A percentile compares a stretch with the other conserved stretches of the same genome.
Conservation (phyloP, 306 rosid species). For the Glycine latifolia region DNA sequence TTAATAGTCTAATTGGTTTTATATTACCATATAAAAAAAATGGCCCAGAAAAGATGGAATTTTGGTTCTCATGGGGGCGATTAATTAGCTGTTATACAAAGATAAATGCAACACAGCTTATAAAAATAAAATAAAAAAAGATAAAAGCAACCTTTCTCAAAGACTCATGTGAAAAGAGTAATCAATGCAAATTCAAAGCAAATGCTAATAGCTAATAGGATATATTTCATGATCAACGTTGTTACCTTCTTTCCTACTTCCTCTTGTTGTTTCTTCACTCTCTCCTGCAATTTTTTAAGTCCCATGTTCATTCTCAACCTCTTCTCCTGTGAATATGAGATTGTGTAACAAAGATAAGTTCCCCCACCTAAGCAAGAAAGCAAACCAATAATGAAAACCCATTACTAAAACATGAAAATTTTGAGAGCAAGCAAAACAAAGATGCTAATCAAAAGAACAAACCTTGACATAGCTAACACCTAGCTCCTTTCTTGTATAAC, state of each 20-base stretch:
- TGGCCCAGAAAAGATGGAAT: not conserved
- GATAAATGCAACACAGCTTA: not conserved
- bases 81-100: not conserved
- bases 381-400: constrained; percentile 6
- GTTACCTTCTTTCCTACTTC: constrained; percentile 86
- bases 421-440: constrained; percentile 12
- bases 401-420: constrained; percentile 28
- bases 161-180: constrained; percentile 9
- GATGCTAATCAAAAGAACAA: constrained; percentile 48
- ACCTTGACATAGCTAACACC: constrained; percentile 99
- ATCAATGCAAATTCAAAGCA: constrained; percentile 14
- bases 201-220: constrained; percentile 20
- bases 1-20: not conserved
- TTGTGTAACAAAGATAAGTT: constrained; percentile 36
- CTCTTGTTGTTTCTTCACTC: constrained; percentile 92
- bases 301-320: constrained; percentile 91
- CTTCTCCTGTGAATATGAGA: constrained; percentile 71
- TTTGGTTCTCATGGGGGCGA: not conserved
- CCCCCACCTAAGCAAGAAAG: constrained; percentile 16
- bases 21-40: not conserved
- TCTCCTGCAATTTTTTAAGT: constrained; percentile 83
- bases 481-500: constrained; percentile 93
- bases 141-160: not conserved
- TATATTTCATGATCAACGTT: constrained; percentile 12
- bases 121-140: too few relatives aligned